Percentiles rank a stretch among this genome's conserved stretches.
These are phyloP conservation scores for Colletotrichum euphorbiae DNA, from an alignment of 2,329 filamentous ascomycete genomes.

Conservation along the genomic window DNA sequence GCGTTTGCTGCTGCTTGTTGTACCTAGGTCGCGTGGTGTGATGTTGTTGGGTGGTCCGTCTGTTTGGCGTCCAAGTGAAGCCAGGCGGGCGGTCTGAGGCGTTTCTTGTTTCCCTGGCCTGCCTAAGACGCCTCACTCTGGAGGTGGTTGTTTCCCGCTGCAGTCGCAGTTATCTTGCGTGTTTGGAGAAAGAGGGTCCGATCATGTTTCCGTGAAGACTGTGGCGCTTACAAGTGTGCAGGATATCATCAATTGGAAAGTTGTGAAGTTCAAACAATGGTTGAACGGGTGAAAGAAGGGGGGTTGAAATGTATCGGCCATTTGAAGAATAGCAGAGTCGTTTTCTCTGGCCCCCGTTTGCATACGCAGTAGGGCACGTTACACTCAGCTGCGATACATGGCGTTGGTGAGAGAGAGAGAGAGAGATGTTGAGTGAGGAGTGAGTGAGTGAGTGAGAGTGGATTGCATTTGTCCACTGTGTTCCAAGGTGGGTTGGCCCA, in stretches of 20 bases:
- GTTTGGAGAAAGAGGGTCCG: not conserved
- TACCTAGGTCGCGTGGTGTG: not conserved
- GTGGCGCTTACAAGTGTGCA: too few relatives aligned
- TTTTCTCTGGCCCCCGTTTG: constrained; percentile 3
- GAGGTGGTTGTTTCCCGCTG: constrained; percentile 5
- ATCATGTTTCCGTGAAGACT: not conserved
- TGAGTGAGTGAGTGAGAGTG: not conserved
- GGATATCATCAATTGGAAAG: too few relatives aligned
- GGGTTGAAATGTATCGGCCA: not conserved
- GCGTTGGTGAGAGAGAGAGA: not conserved
- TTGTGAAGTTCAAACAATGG: not conserved
- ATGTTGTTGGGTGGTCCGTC: not conserved
- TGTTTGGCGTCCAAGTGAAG: not conserved
- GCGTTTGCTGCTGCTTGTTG: not conserved
- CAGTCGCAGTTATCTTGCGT: not conserved
- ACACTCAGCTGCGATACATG: constrained; percentile 15
- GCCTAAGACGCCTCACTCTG: not conserved
- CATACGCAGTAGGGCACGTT: constrained; percentile 12
- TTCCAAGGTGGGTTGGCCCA: not conserved
- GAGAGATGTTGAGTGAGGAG: not conserved
- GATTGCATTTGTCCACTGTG: not conserved
- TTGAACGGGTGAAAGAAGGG: not conserved
- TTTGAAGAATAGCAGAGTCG: not conserved
- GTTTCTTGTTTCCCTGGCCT: not conserved
- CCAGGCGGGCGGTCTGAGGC: not conserved